Conservation (phyloP, 2,329 filamentous ascomycete species). For the Colletotrichum cuscutae region DNA sequence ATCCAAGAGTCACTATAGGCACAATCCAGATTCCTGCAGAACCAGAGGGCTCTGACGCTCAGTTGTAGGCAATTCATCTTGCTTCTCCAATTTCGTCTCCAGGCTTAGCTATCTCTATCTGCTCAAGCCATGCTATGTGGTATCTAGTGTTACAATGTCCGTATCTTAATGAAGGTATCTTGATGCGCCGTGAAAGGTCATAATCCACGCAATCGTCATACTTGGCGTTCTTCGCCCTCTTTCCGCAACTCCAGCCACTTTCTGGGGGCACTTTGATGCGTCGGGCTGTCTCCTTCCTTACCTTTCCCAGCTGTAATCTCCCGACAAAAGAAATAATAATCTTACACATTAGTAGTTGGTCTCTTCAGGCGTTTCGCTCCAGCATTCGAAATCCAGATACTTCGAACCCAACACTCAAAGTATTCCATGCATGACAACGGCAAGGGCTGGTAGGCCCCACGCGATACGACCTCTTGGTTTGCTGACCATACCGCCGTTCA, state of each 20-base stretch:
- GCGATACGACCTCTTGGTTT: not conserved
- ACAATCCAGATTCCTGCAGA: not conserved
- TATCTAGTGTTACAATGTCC: constrained; percentile 25
- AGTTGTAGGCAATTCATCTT: not conserved
- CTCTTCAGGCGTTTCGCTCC: not conserved
- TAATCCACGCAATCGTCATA: constrained; percentile 12
- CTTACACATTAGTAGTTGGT: constrained; percentile 28
- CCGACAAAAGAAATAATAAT: constrained; percentile 18
- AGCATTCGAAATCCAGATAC: not conserved
- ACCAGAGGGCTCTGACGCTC: no score
- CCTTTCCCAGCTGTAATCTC: not conserved
- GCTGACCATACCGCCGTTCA: not conserved
- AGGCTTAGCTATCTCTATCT: constrained; percentile 6
- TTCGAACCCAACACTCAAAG: not conserved
- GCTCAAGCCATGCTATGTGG: constrained; percentile 18
- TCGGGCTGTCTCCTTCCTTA: not conserved
- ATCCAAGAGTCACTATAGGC: not conserved
- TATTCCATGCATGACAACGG: not conserved
- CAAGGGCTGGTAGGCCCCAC: not conserved
- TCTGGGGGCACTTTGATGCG: not conserved
- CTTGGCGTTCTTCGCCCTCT: not conserved
- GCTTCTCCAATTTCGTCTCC: not conserved
- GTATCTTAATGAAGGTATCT: constrained; percentile 21
- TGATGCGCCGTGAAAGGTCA: constrained; percentile 11
- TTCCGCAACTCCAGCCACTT: not conserved